Base-by-base conservation (phyloP, 2,329 filamentous ascomycete genomes). In the Monilinia laxa region DNA sequence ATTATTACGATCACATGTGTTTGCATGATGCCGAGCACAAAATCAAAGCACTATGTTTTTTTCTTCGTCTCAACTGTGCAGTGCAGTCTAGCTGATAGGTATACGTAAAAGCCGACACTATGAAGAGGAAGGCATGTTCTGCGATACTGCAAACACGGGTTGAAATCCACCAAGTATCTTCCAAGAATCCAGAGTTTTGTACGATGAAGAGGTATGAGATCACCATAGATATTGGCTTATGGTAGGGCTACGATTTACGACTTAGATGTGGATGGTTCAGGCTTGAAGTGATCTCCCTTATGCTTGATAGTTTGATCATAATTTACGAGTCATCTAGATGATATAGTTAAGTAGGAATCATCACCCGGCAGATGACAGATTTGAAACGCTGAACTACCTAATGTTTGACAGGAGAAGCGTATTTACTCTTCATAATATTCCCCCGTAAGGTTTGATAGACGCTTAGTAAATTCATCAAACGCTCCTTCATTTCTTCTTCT, bases 371-470 rank as follows among this genome's bases (percentile, higher is more conserved):
- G 47, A 65, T 59, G 45, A 42, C 14, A 31, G 23, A 58, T 49
- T 60, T 65, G 67, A 71, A 72, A 70, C 68, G 70, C 71, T 71
- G 69, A 57, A 69, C 69, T 67, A 60, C 63, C 70, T 67, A 64
- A 67, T 65, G 66, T 73, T 74, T 75, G 68, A 73, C 67, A 71
- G 57, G 45, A 65, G 25, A 65, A 38, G 31, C 49, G n/a, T 40
- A 45, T 23, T 4, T n/a, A 60, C 42, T 49, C 6, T 60, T 49
- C 28, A 65, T 60, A 38, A 38, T 12, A 51, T 67, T 62, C 69
- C 51, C 65, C 53, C 45, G 35, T 62, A 28, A 58, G 49, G 69
- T 64, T 65, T 67, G 28, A 62, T 23, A 20, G 16, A 25, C 35
- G 7, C 20, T 47, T 45, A 38, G 45, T 68, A 68, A 59, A 45